Conservation (phyloP, 331 rosid genomes). For the Quercus phellos region DNA sequence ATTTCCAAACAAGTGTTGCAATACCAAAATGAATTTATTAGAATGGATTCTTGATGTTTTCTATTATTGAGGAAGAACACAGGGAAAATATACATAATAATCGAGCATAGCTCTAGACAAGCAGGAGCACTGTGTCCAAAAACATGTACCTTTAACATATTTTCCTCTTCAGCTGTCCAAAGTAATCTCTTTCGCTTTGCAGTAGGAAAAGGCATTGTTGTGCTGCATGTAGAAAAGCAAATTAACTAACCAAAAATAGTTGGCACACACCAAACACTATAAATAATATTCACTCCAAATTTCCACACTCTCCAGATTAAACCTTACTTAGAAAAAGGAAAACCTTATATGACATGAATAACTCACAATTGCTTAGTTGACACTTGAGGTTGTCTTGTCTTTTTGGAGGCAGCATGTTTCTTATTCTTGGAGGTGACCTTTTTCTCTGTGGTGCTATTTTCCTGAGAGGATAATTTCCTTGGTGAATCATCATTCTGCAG, state of each 20-base stretch:
- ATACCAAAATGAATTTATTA: neutral
- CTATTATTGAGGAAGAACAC: neutral
- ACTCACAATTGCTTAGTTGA: constrained; percentile 33
- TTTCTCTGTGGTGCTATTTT: constrained; percentile 11
- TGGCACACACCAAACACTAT: neutral
- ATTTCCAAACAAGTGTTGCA: neutral
- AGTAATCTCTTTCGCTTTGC: constrained; percentile 43
- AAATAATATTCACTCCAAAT: neutral
- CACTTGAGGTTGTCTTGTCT: neutral
- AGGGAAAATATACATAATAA: neutral
- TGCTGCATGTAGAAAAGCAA: constrained; percentile 41
- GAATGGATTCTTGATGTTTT: neutral
- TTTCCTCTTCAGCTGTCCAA: constrained; percentile 77
- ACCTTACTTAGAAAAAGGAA: neutral
- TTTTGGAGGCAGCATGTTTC: constrained; percentile 30
- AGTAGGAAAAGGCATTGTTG: neutral
- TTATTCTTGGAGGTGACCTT: neutral
- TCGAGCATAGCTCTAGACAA: neutral
- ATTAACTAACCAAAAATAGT: neutral
- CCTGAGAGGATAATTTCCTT: neutral
- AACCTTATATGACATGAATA: neutral
- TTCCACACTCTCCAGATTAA: neutral
- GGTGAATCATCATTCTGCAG: constrained; percentile 4
- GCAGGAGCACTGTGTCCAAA: constrained; percentile 3
- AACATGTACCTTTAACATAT: constrained; percentile 55